Evolutionary conservation across 495 filamentous ascomycete species (phyloP), one percentile per base, ranked within the genome.

Genomic region (Letharia lupina): DNA sequence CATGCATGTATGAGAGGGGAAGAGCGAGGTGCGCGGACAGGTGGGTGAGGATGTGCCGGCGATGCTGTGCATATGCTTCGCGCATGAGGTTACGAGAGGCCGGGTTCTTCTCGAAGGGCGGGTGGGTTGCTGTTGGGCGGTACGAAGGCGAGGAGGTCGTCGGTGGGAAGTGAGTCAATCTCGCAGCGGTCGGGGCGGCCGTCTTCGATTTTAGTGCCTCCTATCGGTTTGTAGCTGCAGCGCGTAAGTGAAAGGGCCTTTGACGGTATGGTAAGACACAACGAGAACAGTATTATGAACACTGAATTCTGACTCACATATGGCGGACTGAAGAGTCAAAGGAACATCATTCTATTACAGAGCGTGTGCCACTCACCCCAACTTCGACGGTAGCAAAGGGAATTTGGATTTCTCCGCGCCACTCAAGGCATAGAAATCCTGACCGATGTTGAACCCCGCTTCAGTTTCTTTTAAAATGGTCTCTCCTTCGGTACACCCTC

Each of bases 1-100:
- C 75, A 69, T 87, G 84, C 9, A 85, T 73, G 47, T 73, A 73
- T 56, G 73, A 58, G n/a, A 89, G 75, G 37, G 78, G 79, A 23
- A 87, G 76, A 35, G 73, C 75, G 0, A 89, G 75, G 60, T 79
- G 77, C 3, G 69, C 66, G 61, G 83, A 82, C 37, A 89, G 77
- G 28, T 82, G 76, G 12, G 67, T 65, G 42, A 87, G 72, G 28
- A 89, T 72, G 77, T 67, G 28, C 76, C 74, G 45, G 82, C 79
- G 59, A 86, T 75, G 2, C 64, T 68, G 69, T 87, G 85, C 12
- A 81, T 77, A 64, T 68, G 72, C 48, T 39, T 45, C 44, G 47
- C 37, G 61, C 40, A 63, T 6, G 40, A 47, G 12, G 15, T 37
- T n/a, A 63, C 18, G 42, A 45, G 61, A 4, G 40, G 5, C 8